A percentile compares a stretch with the other conserved stretches of the same genome.
These are phyloP conservation scores for Blastobotrys malaysiensis DNA, from an alignment of 1,139 yeast species.

Conservation along the genomic window DNA sequence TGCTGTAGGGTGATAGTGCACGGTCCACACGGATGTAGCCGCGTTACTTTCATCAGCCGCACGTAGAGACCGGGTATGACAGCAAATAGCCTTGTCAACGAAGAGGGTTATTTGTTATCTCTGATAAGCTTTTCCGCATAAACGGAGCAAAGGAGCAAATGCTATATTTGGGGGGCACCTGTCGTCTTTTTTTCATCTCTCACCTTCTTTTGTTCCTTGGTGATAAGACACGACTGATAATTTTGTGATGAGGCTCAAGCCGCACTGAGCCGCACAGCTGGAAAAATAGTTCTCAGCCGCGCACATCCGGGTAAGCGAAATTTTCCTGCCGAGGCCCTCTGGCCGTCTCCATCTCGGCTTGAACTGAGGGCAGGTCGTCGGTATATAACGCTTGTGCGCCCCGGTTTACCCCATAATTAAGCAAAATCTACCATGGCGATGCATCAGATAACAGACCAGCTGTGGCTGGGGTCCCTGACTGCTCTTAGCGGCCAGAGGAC, in stretches of 20 bases:
- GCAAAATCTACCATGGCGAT: conserved; percentile 17
- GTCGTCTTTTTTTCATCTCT: no score
- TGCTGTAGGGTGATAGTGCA: background rate
- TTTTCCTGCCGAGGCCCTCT: background rate
- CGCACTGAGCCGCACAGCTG: background rate
- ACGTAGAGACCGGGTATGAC: background rate
- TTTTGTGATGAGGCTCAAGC: no score
- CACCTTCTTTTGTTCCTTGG: no score
- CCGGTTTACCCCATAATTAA: no score
- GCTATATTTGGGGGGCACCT: no score
- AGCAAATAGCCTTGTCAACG: background rate
- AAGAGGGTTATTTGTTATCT: background rate
- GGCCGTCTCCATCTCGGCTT: background rate
- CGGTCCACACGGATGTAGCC: background rate
- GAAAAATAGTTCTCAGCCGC: background rate
- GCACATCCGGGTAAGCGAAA: background rate
- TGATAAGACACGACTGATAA: no score
- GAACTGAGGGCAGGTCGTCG: background rate
- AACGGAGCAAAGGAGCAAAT: background rate
- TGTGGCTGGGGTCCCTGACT: conserved; percentile 32
- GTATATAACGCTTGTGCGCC: background rate
- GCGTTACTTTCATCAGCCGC: background rate
- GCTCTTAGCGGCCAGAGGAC: conserved; percentile 29
- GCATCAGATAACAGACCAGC: conserved; percentile 29
- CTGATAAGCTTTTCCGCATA: background rate